phyloP scores from a whole-genome alignment of 2,329 filamentous ascomycete genomes.

The Eurotiales sp. region DNA sequence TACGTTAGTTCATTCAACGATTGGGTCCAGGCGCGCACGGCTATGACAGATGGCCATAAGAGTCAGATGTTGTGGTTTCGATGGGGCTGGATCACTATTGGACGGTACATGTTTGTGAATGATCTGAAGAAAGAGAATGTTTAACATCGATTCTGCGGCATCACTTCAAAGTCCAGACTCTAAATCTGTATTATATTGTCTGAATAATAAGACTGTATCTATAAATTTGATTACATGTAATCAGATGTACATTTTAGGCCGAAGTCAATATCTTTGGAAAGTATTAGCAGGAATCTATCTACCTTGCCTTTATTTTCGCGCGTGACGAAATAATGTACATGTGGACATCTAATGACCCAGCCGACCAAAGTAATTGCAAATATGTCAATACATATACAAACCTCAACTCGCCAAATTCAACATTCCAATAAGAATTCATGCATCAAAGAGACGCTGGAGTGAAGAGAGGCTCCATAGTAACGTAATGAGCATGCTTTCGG shows the following conservation, averaged over 20 bases:
- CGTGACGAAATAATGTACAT: neutral
- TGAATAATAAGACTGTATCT: neutral
- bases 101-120: conserved; percentile 94
- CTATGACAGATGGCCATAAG: conserved; percentile 85
- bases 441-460: neutral
- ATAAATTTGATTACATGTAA: neutral
- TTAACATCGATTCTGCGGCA: too few species aligned
- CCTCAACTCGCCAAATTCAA: neutral
- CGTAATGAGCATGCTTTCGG: neutral
- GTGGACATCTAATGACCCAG: neutral
- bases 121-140: conserved; percentile 65
- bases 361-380: too few species aligned
- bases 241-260: neutral
- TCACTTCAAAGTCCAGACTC: neutral
- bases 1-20: conserved; percentile 65
- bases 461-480: neutral
- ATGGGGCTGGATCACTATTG: conserved; percentile 88
- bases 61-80: conserved; percentile 99
- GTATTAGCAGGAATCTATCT: too few species aligned
- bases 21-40: conserved; percentile 67
- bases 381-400: neutral
- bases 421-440: too few species aligned
- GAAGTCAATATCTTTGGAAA: too few species aligned
- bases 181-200: neutral
- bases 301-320: neutral